Percentiles rank a stretch among this genome's conserved stretches.
phyloP scores from a whole-genome alignment of 2,329 filamentous ascomycete species.

The Botryotinia convoluta region DNA sequence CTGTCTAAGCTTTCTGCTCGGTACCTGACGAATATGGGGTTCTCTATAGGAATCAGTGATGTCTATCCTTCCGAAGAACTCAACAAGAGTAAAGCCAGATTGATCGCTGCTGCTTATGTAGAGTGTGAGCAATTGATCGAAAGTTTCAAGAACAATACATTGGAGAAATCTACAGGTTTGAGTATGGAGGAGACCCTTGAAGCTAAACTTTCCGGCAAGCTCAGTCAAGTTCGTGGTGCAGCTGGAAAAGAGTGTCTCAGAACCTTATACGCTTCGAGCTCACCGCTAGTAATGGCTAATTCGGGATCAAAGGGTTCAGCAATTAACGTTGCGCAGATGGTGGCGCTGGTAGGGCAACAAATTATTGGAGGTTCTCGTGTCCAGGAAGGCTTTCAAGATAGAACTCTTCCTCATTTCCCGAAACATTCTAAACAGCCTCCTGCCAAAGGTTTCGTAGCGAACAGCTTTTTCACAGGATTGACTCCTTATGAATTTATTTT shows the following conservation, averaged over 20 bases:
- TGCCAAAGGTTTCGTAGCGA: conserved; percentile 93
- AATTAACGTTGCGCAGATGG: conserved; percentile 99
- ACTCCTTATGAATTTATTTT: conserved; percentile 93
- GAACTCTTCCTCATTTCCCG: conserved; percentile 90
- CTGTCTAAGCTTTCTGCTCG: conserved; percentile 87
- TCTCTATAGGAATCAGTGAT: conserved; percentile 94
- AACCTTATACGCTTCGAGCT: conserved; percentile 86
- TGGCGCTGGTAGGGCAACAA: conserved; percentile 94
- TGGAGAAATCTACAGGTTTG: conserved; percentile 84
- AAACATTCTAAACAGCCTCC: conserved; percentile 91
- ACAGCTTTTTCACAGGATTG: conserved; percentile 94
- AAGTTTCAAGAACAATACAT: conserved; percentile 73
- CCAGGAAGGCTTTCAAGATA: conserved; percentile 92
- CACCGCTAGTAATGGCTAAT: conserved; percentile 93
- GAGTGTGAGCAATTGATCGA: conserved; percentile 82
- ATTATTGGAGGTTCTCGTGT: conserved; percentile 95
- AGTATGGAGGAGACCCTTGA: conserved; percentile 91
- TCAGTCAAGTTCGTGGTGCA: conserved; percentile 86
- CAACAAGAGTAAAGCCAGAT: conserved; percentile 66
- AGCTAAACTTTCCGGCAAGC: conserved; percentile 83
- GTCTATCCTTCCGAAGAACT: conserved; percentile 79
- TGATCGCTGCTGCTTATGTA: conserved; percentile 76
- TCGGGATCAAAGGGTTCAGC: conserved; percentile 95
- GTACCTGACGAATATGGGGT: conserved; percentile 84
- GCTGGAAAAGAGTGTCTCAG: conserved; percentile 89